A percentile compares a stretch with the other conserved stretches of the same genome.
These are phyloP conservation scores for Bjerkandera adusta DNA, from an alignment of 1,284 basidiomycete species.

Conservation along the genomic window DNA sequence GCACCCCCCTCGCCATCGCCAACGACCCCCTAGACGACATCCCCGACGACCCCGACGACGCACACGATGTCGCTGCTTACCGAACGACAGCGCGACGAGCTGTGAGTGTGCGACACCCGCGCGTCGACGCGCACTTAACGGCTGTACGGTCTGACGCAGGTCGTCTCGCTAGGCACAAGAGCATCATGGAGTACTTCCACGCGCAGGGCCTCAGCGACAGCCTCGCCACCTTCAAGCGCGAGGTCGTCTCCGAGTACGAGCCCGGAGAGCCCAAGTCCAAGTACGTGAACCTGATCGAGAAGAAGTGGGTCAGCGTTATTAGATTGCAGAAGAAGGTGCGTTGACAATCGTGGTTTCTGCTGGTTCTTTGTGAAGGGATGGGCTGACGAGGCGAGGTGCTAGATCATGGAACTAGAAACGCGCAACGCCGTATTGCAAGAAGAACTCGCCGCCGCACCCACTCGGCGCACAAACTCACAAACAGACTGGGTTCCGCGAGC, in stretches of 20 bases:
- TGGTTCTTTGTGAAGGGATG: not conserved
- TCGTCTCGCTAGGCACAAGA: slow-evolving; percentile 74
- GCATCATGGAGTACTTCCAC: slow-evolving; percentile 83
- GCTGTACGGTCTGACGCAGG: not conserved
- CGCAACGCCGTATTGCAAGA: slow-evolving; percentile 79
- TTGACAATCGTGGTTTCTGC: too few species aligned
- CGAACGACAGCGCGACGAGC: slow-evolving; percentile 80
- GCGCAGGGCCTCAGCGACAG: slow-evolving; percentile 61
- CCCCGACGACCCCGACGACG: too few species aligned
- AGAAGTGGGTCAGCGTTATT: slow-evolving; percentile 95
- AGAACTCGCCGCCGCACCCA: slow-evolving; percentile 63
- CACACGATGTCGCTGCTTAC: slow-evolving; percentile 57
- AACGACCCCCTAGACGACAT: too few species aligned
- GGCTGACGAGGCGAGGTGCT: too few species aligned
- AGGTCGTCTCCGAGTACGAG: slow-evolving; percentile 61
- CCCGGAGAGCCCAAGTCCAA: slow-evolving; percentile 84
- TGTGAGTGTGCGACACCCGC: slow-evolving; percentile 59
- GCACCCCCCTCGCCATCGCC: too few species aligned
- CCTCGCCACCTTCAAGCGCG: slow-evolving; percentile 62
- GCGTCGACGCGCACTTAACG: not conserved
- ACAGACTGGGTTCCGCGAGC: slow-evolving; percentile 83
- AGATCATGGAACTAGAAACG: slow-evolving; percentile 91
- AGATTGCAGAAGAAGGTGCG: slow-evolving; percentile 88
- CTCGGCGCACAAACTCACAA: slow-evolving; percentile 51
- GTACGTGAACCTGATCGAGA: slow-evolving; percentile 83